Percentiles rank a stretch among this genome's conserved stretches.
Evolutionary conservation across 148 eudicot species (phyloP).

Genomic region (Cornus controversa): DNA sequence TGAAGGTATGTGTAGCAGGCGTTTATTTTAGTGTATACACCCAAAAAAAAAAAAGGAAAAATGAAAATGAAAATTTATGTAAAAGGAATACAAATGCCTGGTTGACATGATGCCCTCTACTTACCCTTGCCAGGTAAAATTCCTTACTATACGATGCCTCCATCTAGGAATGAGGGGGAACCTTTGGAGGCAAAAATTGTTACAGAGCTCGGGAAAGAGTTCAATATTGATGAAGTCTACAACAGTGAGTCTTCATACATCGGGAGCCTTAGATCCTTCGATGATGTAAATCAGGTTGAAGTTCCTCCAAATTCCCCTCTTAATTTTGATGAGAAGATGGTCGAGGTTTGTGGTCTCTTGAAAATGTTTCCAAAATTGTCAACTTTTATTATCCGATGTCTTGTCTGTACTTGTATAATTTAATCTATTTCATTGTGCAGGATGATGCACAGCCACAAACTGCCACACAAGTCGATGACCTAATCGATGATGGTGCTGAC

Average conservation of each 20-base stretch:
- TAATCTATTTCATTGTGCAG: slow-evolving; percentile 28
- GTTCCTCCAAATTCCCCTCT: slow-evolving; percentile 74
- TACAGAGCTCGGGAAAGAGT: slow-evolving; percentile 78
- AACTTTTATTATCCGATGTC: too few species aligned
- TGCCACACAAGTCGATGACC: slow-evolving; percentile 9
- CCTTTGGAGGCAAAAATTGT: slow-evolving; percentile 68
- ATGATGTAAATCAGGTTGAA: slow-evolving; percentile 75
- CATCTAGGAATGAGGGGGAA: slow-evolving; percentile 64
- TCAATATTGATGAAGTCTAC: slow-evolving; percentile 85
- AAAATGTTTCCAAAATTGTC: too few species aligned
- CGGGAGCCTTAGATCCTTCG: slow-evolving; percentile 80
- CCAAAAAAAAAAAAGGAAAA: neutral
- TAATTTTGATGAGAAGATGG: slow-evolving; percentile 68
- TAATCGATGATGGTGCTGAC: slow-evolving; percentile 32
- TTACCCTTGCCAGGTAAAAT: slow-evolving; percentile 65
- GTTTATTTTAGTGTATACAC: neutral
- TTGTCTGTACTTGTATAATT: neutral
- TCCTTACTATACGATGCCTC: slow-evolving; percentile 92
- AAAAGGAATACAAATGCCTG: neutral
- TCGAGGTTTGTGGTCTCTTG: slow-evolving; percentile 56
- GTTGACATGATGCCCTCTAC: neutral
- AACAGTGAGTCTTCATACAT: slow-evolving; percentile 73
- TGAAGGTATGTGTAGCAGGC: slow-evolving; percentile 52
- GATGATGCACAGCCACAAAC: slow-evolving; percentile 32
- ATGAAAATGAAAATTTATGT: neutral